These are phyloP conservation scores for Onygena corvina DNA, from an alignment of 2,329 filamentous ascomycete genomes.

Conservation along the genomic window DNA sequence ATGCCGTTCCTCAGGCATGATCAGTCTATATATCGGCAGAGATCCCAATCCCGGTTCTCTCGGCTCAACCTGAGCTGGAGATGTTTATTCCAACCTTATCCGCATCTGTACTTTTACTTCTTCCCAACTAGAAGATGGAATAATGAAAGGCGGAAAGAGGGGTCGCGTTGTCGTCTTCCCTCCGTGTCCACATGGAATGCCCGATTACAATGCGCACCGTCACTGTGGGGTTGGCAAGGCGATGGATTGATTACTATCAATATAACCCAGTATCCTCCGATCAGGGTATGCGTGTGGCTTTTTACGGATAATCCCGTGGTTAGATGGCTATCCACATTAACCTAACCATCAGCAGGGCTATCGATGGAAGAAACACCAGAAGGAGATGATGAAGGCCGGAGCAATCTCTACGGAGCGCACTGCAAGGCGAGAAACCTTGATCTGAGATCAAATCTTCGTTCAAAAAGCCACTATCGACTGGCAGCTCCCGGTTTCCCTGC, in stretches of 20 bases:
- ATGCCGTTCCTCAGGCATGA: not conserved
- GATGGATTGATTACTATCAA: not conserved
- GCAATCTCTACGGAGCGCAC: not conserved
- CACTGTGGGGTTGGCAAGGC: too few species aligned
- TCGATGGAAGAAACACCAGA: too few species aligned
- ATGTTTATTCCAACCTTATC: not conserved
- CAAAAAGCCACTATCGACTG: slow-evolving; percentile 3
- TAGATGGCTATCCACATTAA: too few species aligned
- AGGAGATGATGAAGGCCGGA: too few species aligned
- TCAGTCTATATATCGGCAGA: not conserved
- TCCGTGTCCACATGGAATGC: slow-evolving; percentile 4
- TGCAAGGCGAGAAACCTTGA: slow-evolving; percentile 3
- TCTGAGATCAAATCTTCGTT: slow-evolving; percentile 2
- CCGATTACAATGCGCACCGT: slow-evolving; percentile 1
- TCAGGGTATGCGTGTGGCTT: not conserved
- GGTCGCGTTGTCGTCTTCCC: not conserved
- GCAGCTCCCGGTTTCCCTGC: slow-evolving; percentile 3
- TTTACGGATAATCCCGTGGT: not conserved
- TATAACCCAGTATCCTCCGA: not conserved
- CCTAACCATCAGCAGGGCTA: too few species aligned
- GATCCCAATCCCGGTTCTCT: not conserved
- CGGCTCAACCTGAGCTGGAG: not conserved
- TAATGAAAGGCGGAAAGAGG: not conserved
- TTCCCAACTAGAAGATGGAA: not conserved
- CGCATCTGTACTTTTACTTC: not conserved